Base-by-base conservation (phyloP, 306 rosid species). In the Neltuma alba region DNA sequence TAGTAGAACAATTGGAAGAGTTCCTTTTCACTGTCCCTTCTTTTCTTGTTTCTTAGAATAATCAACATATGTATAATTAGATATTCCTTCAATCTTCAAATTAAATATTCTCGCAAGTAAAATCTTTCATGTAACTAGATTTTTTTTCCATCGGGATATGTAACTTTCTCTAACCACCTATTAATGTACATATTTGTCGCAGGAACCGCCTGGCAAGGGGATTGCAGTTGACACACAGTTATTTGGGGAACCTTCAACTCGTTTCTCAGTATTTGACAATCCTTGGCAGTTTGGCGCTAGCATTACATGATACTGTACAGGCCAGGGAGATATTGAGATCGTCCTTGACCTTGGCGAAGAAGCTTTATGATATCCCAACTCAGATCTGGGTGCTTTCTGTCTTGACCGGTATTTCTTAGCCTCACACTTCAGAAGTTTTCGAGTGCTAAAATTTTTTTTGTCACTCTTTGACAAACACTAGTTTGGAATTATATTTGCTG, bases 261-360 rank as follows among this genome's bases (percentile, higher is more conserved):
- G 93, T 95, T 73, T 84, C 99, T 63, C 98, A 95, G 75, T 95
- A 95, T 88, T 88, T 95, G 87, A 92, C 99, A 18, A 87, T 91
- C 83, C 95, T 95, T 23, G 99, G 99, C 82, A 92, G 94, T 88
- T 88, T 95, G 91, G 99, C 97, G 50, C 92, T 92, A 45, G 92
- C 88, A 41, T 84, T 95, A 74, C 98, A 87, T 83, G 99, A 95
- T 77, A 82, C 93, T 30, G 88, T 72, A 77, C 99, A 95, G 81
- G 97, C 99, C 47, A 90, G 98, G 90, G 98, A 95, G 91, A 92
- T 95, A 70, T 77, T 95, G 88, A 95, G 88, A 87, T 95, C 99
- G 66, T 89, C 99, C 70, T 80, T 95, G 80, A 95, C 99, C 76
- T 89, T 95, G 90, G 98, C 99, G 36, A 95, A 95, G 88, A 95